Conservation (phyloP, 495 filamentous ascomycete genomes). For the Pyrenopolyporus hunteri region DNA sequence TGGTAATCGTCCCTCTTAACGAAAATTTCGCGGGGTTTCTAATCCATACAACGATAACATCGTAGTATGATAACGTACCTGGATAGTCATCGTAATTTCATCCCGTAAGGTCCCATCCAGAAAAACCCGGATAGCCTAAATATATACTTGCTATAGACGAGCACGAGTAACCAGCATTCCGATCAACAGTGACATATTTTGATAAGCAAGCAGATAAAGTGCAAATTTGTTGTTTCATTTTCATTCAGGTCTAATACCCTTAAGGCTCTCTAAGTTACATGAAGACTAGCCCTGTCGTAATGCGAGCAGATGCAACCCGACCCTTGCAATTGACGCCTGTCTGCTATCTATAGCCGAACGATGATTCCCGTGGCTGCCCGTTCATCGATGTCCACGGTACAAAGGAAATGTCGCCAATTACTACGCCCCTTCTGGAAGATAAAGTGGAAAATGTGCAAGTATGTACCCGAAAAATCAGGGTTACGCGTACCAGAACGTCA, state of each 20-base stretch:
- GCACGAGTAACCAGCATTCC: no score
- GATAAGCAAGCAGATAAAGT: neutral
- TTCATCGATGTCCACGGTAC: constrained; percentile 27
- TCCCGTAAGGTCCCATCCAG: no score
- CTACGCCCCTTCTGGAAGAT: constrained; percentile 22
- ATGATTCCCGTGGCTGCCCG: constrained; percentile 18
- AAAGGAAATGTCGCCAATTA: constrained; percentile 37
- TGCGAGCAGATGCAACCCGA: constrained; percentile 33
- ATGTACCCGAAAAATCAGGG: constrained; percentile 42
- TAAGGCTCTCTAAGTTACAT: constrained; percentile 35
- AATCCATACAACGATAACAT: no score
- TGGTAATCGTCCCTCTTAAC: no score
- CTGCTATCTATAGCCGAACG: constrained; percentile 34
- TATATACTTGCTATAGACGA: neutral
- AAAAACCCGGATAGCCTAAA: neutral
- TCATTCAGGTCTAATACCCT: constrained; percentile 30
- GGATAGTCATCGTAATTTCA: no score
- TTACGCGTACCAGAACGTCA: constrained; percentile 25
- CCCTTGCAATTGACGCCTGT: constrained; percentile 35
- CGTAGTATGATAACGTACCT: no score
- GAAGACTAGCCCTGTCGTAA: constrained; percentile 34
- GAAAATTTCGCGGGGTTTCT: no score
- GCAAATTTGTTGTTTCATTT: constrained; percentile 20
- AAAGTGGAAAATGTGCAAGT: constrained; percentile 34
- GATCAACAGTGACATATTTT: no score